Percentiles rank a stretch among this genome's conserved stretches.
These are phyloP conservation scores for Microbotryomycetes sp. DNA, from an alignment of 1,284 basidiomycete species.

Conservation along the genomic window DNA sequence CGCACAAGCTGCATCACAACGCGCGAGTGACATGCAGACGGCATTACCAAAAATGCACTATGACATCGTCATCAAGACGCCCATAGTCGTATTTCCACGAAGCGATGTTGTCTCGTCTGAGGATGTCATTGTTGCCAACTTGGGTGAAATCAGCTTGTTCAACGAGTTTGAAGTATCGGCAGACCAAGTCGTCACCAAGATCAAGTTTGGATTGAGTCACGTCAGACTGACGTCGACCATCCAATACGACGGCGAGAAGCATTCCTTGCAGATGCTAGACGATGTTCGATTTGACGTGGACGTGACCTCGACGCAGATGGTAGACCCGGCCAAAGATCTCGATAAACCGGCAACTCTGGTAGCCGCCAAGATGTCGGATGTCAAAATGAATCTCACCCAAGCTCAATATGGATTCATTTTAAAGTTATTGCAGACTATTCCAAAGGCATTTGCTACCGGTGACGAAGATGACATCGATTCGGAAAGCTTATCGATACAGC, in stretches of 20 bases:
- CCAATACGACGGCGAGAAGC: constrained; percentile 48
- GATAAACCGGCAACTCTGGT: constrained; percentile 38
- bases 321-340: constrained; percentile 44
- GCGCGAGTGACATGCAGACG: constrained; percentile 53
- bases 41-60: constrained; percentile 65
- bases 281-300: constrained; percentile 76
- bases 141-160: constrained; percentile 81
- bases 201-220: constrained; percentile 72
- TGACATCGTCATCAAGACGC: constrained; percentile 81
- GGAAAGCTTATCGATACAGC: constrained; percentile 20
- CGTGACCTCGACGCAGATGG: constrained; percentile 56
- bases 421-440: constrained; percentile 64
- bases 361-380: constrained; percentile 73
- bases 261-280: constrained; percentile 76
- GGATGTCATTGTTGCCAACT: constrained; percentile 70
- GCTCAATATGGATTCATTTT: constrained; percentile 79
- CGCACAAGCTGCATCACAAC: constrained; percentile 75
- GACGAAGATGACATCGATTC: constrained; percentile 41
- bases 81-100: constrained; percentile 83
- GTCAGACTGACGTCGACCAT: constrained; percentile 75
- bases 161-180: constrained; percentile 64
- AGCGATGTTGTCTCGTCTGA: constrained; percentile 54
- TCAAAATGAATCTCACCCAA: constrained; percentile 83
- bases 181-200: constrained; percentile 51
- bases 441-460: constrained; percentile 53